phyloP scores from a whole-genome alignment of 2,329 filamentous ascomycete species.

The Talaromyces sp. region DNA sequence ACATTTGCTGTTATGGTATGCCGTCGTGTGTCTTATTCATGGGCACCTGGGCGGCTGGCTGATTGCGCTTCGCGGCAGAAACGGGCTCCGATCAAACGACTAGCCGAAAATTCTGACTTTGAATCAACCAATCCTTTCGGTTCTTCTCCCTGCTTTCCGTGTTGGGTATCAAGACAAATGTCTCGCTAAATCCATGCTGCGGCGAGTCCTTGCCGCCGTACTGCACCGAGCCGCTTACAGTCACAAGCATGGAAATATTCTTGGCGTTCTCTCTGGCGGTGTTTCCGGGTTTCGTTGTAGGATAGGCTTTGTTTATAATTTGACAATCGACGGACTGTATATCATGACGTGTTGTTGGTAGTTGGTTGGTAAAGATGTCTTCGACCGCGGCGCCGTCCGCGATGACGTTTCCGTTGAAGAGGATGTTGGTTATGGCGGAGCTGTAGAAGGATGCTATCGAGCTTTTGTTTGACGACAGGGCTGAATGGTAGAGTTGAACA shows the following conservation, averaged over 20 bases:
- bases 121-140: slow-evolving; percentile 62
- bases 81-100: slow-evolving; percentile 38
- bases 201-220: slow-evolving; percentile 65
- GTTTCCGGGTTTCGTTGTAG: slow-evolving; percentile 49
- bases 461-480: slow-evolving; percentile 61
- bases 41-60: not conserved
- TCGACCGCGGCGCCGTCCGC: slow-evolving; percentile 64
- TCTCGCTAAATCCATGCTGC: slow-evolving; percentile 73
- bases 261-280: slow-evolving; percentile 48
- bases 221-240: slow-evolving; percentile 69
- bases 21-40: too few species aligned
- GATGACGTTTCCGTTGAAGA: slow-evolving; percentile 73
- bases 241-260: slow-evolving; percentile 70
- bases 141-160: slow-evolving; percentile 56
- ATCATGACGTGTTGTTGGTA: slow-evolving; percentile 65
- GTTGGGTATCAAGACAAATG: slow-evolving; percentile 76
- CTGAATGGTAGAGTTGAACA: slow-evolving; percentile 70
- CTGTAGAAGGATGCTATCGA: slow-evolving; percentile 70
- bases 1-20: not conserved
- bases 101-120: slow-evolving; percentile 69
- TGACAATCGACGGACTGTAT: slow-evolving; percentile 75
- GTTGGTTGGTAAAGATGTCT: slow-evolving; percentile 65
- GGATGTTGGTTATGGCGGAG: slow-evolving; percentile 62
- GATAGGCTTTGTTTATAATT: slow-evolving; percentile 69
- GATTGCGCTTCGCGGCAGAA: not conserved